Base-by-base conservation (phyloP, 768 basidiomycete species). In the Boletus reticuloceps region DNA sequence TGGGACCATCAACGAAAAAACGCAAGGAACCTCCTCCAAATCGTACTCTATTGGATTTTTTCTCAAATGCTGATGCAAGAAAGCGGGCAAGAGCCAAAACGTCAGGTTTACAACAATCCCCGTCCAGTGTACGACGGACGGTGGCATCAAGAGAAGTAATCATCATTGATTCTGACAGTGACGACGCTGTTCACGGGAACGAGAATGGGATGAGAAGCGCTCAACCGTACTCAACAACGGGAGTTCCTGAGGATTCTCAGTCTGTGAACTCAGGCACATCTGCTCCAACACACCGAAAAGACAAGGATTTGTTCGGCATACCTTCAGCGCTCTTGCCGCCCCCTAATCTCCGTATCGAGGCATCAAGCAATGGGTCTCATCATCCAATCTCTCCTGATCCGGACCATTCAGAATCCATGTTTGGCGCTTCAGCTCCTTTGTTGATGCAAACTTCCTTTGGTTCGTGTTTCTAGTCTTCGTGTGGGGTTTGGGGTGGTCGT, bases 121-220 rank as follows among this genome's bases (percentile, higher is more conserved):
- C 44, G 5, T 25, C 47, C 22, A 7, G 17, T 25, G 45, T 25
- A 11, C 50, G 22, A 45, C 53, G 20, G 12, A 19, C 47, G 40
- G 52, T 37, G 22, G 36, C 38, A 40, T 46, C 59, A 25, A 49
- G 67, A 58, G 79, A 85, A 58, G 63, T 85, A 58, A 85, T 86
- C 45, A 69, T 85, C 53, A 80, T 88, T 52, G 84, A 86, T 64
- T 85, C 84, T 19, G 85, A 85, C 60, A 78, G 78, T 49, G 84
- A 85, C 27, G 66, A 67, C 5, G 62, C 32, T 10, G 32, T 32
- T 31, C 53, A 34, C 16, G 41, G 20, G n/a, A 46, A 19, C 50
- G 39, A 40, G n/a, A 50, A 46, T 17, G 40, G 40, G 37, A 41
- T 47, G 27, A 9, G 32, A 38, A 22, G 34, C 0, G 5, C 19